Conservation (phyloP, 148 eudicot genomes). For the Nepenthes gracilis region DNA sequence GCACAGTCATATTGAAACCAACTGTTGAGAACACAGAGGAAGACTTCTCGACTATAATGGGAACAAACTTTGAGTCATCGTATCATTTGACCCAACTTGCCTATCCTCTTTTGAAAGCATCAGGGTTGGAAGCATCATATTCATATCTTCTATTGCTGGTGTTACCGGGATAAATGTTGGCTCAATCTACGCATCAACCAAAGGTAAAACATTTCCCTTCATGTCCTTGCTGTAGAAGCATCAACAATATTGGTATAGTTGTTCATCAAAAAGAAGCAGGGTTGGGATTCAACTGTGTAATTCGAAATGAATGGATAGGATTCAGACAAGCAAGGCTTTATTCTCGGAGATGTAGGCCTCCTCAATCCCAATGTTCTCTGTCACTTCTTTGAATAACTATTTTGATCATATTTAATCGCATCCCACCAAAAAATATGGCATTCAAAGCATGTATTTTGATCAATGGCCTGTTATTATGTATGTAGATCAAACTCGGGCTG, state of each 20-base stretch:
- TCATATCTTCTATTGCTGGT: slow-evolving; percentile 43
- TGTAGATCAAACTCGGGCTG: no score
- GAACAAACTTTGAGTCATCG: slow-evolving; percentile 38
- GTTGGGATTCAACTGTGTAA: background rate
- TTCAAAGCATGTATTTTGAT: no score
- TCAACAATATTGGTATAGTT: no score
- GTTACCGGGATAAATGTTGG: slow-evolving; percentile 16
- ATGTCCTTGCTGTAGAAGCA: no score
- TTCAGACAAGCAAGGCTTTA: no score
- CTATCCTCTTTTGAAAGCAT: slow-evolving; percentile 44
- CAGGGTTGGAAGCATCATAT: slow-evolving; percentile 36
- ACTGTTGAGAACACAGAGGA: slow-evolving; percentile 22
- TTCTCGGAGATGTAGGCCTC: no score
- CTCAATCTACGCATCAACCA: slow-evolving; percentile 37
- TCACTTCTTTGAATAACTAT: no score
- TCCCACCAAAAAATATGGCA: no score
- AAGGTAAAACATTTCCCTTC: slow-evolving; percentile 21
- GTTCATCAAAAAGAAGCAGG: background rate
- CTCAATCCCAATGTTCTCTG: no score
- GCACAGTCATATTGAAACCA: slow-evolving; percentile 11
- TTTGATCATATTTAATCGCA: no score
- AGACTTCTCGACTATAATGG: slow-evolving; percentile 23
- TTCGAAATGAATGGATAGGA: no score
- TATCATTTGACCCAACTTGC: slow-evolving; percentile 46
- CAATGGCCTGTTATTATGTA: no score